phyloP scores from a whole-genome alignment of 2,329 filamentous ascomycete species.

The Ceratocystiopsis brevicomis region DNA sequence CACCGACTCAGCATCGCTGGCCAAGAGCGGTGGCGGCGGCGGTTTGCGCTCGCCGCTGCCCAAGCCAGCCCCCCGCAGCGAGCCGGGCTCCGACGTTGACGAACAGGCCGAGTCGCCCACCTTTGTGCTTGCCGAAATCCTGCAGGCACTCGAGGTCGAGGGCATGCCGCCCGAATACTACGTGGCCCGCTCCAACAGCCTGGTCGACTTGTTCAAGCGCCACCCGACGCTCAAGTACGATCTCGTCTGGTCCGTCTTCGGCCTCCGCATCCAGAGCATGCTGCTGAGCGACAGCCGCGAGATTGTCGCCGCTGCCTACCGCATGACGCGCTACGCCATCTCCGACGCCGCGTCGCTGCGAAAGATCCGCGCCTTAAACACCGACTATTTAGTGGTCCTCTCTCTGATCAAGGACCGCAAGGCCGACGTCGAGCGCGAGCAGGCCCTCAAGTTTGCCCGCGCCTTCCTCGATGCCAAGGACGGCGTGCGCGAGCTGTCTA shows the following conservation, averaged over 20 bases:
- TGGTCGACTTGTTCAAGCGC: slow-evolving; percentile 92
- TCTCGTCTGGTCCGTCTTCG: slow-evolving; percentile 88
- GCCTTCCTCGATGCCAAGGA: slow-evolving; percentile 92
- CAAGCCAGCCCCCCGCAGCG: slow-evolving; percentile 25
- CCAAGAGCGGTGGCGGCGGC: slow-evolving; percentile 6
- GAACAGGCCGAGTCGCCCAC: slow-evolving; percentile 71
- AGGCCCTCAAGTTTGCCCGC: slow-evolving; percentile 88
- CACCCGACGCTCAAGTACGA: slow-evolving; percentile 92
- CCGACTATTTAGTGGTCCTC: slow-evolving; percentile 77
- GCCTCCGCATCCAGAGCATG: slow-evolving; percentile 85
- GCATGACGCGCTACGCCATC: slow-evolving; percentile 84
- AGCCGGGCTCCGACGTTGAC: slow-evolving; percentile 43
- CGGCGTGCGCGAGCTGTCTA: slow-evolving; percentile 71
- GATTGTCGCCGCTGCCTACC: slow-evolving; percentile 84
- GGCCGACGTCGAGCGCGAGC: slow-evolving; percentile 89
- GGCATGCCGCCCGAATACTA: slow-evolving; percentile 89
- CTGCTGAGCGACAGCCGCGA: slow-evolving; percentile 88
- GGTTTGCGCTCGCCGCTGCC: slow-evolving; percentile 39
- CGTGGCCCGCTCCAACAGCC: slow-evolving; percentile 72
- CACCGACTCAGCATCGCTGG: slow-evolving; percentile 26
- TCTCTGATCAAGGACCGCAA: slow-evolving; percentile 92
- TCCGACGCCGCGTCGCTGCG: slow-evolving; percentile 78
- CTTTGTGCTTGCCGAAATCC: slow-evolving; percentile 71
- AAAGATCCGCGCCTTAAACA: slow-evolving; percentile 73
- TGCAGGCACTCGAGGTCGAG: slow-evolving; percentile 75